These are phyloP conservation scores for Termitomyces sp. DNA, from an alignment of 768 basidiomycete genomes.

Conservation along the genomic window DNA sequence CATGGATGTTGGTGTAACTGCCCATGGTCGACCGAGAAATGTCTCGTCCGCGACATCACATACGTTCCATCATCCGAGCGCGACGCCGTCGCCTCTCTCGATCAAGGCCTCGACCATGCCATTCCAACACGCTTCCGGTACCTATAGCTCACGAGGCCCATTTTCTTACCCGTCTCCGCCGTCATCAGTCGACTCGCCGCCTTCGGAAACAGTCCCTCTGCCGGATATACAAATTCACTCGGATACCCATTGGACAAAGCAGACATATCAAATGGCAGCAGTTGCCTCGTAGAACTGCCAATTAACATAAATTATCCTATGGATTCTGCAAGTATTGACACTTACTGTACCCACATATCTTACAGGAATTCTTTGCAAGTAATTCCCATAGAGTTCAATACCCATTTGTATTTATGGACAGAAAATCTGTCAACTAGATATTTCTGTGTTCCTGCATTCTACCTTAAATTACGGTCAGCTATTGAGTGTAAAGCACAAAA, in stretches of 20 bases:
- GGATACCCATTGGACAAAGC: conserved; percentile 12
- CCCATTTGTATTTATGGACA: conserved; percentile 4
- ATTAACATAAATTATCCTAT: conserved; percentile 6
- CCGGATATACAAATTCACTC: conserved; percentile 10
- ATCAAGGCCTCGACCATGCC: conserved; percentile 12
- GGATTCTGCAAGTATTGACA: conserved; percentile 7
- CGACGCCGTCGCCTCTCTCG: conserved; percentile 7
- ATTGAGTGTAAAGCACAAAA: neutral
- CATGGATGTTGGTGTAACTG: conserved; percentile 25
- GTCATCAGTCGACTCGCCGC: conserved; percentile 36
- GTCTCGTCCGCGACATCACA: conserved; percentile 22
- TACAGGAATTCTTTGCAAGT: conserved; percentile 4
- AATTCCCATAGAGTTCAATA: conserved; percentile 9
- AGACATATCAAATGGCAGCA: conserved; percentile 9
- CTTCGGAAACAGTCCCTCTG: conserved; percentile 15
- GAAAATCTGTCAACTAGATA: neutral
- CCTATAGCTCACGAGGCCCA: neutral
- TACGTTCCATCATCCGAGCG: conserved; percentile 16
- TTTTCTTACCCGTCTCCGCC: conserved; percentile 43
- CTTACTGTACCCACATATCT: conserved; percentile 11
- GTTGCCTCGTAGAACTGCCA: conserved; percentile 7
- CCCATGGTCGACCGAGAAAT: conserved; percentile 32
- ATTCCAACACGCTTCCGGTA: conserved; percentile 1
- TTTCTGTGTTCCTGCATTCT: neutral
- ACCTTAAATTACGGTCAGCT: neutral